Conservation (phyloP, 75 land plant species). For the Cupressus sempervirens region DNA sequence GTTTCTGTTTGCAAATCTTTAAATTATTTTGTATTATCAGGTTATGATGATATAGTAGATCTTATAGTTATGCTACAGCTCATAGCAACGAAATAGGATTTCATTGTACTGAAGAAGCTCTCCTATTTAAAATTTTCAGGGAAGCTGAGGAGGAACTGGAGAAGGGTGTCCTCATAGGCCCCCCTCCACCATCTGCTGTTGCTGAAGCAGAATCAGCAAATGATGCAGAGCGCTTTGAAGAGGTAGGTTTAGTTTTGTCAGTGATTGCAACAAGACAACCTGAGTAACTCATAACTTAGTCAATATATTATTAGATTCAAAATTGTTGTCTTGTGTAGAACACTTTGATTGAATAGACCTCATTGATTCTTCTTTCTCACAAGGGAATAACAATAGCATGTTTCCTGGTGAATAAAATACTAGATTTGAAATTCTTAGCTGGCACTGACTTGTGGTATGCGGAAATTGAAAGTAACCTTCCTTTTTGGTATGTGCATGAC, state of each 20-base stretch:
- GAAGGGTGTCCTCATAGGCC: constrained; percentile 73
- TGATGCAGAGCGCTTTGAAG: constrained; percentile 99
- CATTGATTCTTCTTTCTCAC: not conserved
- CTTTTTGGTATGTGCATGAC: not conserved
- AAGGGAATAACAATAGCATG: not conserved
- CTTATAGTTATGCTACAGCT: not conserved
- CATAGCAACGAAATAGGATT: not conserved
- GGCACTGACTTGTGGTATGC: not conserved
- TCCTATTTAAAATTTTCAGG: constrained; percentile 24
- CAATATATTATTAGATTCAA: not conserved
- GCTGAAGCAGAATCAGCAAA: constrained; percentile 90
- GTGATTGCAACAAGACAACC: not conserved
- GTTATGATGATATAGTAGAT: not conserved
- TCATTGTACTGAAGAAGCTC: not conserved
- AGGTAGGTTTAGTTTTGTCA: constrained; percentile 36
- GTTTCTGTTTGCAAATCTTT: constrained; percentile 23
- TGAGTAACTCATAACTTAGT: not conserved
- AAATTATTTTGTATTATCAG: not conserved
- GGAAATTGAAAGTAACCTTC: not conserved
- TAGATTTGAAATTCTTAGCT: not conserved
- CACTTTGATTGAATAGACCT: not conserved
- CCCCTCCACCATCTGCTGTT: constrained; percentile 90
- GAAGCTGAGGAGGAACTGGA: constrained; percentile 76
- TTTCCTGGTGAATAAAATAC: not conserved
- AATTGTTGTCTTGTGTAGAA: not conserved